Evolutionary conservation across 2,329 filamentous ascomycete genomes (phyloP).

Genomic region (Gaeumannomyces tritici): DNA sequence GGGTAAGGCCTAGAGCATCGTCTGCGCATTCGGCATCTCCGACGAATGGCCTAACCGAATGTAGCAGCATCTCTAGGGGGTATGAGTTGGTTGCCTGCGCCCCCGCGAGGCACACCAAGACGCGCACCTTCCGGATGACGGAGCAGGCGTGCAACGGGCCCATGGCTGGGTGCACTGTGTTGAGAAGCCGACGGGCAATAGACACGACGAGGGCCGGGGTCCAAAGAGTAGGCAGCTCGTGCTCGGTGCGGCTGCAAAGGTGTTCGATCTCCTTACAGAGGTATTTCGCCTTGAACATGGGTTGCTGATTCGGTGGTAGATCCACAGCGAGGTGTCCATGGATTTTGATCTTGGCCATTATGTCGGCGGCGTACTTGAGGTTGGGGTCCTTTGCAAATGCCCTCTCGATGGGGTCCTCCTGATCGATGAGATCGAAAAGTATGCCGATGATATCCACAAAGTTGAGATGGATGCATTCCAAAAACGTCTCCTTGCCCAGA

Average conservation of each 20-base stretch:
- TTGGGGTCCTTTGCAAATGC: slow-evolving; percentile 50
- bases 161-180: slow-evolving; percentile 71
- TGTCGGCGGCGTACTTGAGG: slow-evolving; percentile 51
- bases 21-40: slow-evolving; percentile 81
- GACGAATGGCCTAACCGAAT: slow-evolving; percentile 68
- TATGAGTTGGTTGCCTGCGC: slow-evolving; percentile 66
- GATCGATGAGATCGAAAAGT: slow-evolving; percentile 68
- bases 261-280: slow-evolving; percentile 67
- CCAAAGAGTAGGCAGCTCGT: slow-evolving; percentile 60
- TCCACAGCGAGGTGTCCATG: slow-evolving; percentile 55
- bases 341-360: slow-evolving; percentile 58
- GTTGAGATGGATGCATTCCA: slow-evolving; percentile 52
- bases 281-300: slow-evolving; percentile 71
- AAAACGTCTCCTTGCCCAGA: slow-evolving; percentile 58
- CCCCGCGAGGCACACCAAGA: slow-evolving; percentile 72
- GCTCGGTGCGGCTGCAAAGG: slow-evolving; percentile 63
- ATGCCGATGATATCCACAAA: slow-evolving; percentile 70
- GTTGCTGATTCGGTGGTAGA: slow-evolving; percentile 74
- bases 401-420: slow-evolving; percentile 65
- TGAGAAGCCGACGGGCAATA: slow-evolving; percentile 67
- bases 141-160: slow-evolving; percentile 82
- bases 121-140: slow-evolving; percentile 74
- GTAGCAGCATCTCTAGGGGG: slow-evolving; percentile 81
- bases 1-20: slow-evolving; percentile 77
- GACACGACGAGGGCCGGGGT: slow-evolving; percentile 64